These are phyloP conservation scores for Cladophialophora bantiana DNA, from an alignment of 2,329 filamentous ascomycete species.

Conservation along the genomic window DNA sequence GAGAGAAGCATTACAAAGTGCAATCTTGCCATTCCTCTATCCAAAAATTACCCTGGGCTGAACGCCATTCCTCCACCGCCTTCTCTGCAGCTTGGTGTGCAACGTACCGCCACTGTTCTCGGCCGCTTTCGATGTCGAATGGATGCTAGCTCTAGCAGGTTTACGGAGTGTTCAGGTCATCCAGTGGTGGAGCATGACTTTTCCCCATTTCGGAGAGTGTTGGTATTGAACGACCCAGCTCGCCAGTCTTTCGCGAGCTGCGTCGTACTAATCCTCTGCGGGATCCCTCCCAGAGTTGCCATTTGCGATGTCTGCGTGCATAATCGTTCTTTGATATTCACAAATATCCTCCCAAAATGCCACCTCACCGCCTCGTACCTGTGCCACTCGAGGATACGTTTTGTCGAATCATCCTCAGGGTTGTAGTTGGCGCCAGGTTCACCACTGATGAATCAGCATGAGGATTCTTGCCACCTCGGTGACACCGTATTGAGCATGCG, in stretches of 20 bases:
- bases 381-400: not conserved
- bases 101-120: not conserved
- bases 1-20: not conserved
- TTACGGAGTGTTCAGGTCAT: slow-evolving; percentile 4
- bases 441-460: slow-evolving; percentile 11
- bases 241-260: not conserved
- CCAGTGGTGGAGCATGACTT: not conserved
- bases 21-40: not conserved
- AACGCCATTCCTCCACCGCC: not conserved
- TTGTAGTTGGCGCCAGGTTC: not conserved
- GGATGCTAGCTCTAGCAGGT: not conserved
- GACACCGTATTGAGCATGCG: not conserved
- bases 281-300: not conserved
- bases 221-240: not conserved
- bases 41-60: no score
- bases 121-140: not conserved
- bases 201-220: not conserved
- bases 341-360: not conserved
- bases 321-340: not conserved
- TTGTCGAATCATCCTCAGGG: not conserved
- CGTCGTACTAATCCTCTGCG: not conserved
- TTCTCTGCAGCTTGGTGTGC: not conserved
- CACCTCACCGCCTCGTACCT: not conserved
- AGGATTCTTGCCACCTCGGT: not conserved
- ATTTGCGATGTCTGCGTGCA: not conserved